Evolutionary conservation across 176 grass and related monocot species (phyloP).

Genomic region (Rhipidocladum racemiflorum): DNA sequence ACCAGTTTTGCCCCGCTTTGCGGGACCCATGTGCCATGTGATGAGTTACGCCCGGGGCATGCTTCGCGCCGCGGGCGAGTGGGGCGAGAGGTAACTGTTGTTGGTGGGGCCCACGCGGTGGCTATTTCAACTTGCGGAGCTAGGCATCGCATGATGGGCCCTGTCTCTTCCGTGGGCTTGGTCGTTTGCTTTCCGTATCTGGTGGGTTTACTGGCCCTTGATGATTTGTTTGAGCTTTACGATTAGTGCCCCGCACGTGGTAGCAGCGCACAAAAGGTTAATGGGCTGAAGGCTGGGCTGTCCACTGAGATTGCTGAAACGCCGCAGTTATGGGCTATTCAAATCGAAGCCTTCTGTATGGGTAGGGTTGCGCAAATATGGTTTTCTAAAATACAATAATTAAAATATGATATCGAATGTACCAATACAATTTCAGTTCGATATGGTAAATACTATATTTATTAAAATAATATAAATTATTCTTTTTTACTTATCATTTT

Average conservation of each 20-base stretch:
- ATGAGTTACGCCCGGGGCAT: neutral
- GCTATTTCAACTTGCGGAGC: neutral
- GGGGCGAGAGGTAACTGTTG: neutral
- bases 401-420: too few relatives aligned
- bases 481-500: too few relatives aligned
- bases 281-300: neutral
- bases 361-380: too few relatives aligned
- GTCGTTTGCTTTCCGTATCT: too few relatives aligned
- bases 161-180: neutral
- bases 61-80: neutral
- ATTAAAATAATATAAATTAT: too few relatives aligned
- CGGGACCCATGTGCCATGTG: slow-evolving; percentile 5
- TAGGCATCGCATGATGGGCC: neutral
- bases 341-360: neutral
- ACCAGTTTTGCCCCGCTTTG: too few relatives aligned
- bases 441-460: too few relatives aligned
- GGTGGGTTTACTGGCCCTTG: too few relatives aligned
- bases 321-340: too few relatives aligned
- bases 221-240: neutral
- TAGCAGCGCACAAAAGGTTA: neutral
- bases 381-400: too few relatives aligned
- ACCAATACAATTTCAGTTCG: too few relatives aligned
- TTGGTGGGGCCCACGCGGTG: neutral
- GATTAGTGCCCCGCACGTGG: neutral
- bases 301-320: too few relatives aligned